Evolutionary conservation across 1,139 yeast species (phyloP), one percentile per base, ranked within the genome.

Genomic region (Suhomyces bribrorum): DNA sequence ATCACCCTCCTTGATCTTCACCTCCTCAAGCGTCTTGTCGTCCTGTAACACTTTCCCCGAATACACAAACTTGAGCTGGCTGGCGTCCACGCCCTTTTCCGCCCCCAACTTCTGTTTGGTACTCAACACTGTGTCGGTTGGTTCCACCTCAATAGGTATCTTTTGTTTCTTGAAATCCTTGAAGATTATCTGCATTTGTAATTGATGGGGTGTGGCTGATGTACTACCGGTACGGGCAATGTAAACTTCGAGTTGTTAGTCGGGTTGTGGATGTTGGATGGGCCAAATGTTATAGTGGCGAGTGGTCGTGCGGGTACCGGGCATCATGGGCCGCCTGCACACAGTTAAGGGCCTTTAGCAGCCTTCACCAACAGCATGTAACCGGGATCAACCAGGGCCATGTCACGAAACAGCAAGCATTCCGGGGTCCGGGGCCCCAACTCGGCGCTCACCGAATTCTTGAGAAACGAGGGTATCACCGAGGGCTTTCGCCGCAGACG

Each of bases 161-260:
- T 83, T 86, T 60, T 87, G 90, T 69, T 92, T 94, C 69, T 90
- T 89, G 66, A 92, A 86, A 65, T 92, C 96, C 62, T 90, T 89
- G 62, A 92, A 81, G 38, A 84, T 79, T 50, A 94, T 73, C 66
- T 83, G 86, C 95, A 92, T 89, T 53, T 44, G 57, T 15, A 27
- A 14, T 13, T 26, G 16, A 11, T 13, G 6, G 7, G 16, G 12
- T 6, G 16, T 15, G n/a, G 7, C 6, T 24, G 13, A 24, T 24
- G 13, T 24, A n/a, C n/a, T n/a, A n/a, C n/a, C n/a, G n/a, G n/a
- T n/a, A n/a, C n/a, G n/a, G n/a, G n/a, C n/a, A n/a, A n/a, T n/a
- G n/a, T n/a, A n/a, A n/a, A n/a, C 23, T 20, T 20, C 9, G 23
- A 20, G 9, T 20, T 20, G n/a, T n/a, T n/a, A n/a, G n/a, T n/a